These are phyloP conservation scores for Ilyonectria robusta DNA, from an alignment of 2,329 filamentous ascomycete genomes.

Conservation along the genomic window DNA sequence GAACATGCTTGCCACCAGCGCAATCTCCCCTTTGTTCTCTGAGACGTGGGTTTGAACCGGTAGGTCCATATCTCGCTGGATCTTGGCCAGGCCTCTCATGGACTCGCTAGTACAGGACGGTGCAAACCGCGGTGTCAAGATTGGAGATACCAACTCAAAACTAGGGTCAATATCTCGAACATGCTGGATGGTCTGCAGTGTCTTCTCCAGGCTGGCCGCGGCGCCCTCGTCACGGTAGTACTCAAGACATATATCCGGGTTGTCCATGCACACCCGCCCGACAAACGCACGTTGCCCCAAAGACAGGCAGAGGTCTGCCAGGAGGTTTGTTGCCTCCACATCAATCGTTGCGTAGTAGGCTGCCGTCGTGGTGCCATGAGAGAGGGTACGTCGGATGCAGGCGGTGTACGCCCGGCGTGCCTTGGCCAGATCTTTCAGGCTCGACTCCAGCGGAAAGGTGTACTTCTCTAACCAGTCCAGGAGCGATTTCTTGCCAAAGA, in stretches of 20 bases:
- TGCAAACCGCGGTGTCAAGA: conserved; percentile 83
- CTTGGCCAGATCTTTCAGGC: conserved; percentile 73
- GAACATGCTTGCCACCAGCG: conserved; percentile 79
- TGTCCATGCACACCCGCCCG: conserved; percentile 96
- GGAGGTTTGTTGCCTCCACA: conserved; percentile 89
- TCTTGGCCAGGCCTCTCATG: conserved; percentile 73
- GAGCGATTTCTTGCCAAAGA: conserved; percentile 94
- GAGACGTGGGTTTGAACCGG: conserved; percentile 92
- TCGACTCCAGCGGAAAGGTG: conserved; percentile 93
- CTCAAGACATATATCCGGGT: conserved; percentile 72
- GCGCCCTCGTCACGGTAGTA: conserved; percentile 84
- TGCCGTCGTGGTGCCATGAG: conserved; percentile 92
- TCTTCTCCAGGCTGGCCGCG: conserved; percentile 69
- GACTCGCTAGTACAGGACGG: conserved; percentile 72
- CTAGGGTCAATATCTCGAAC: conserved; percentile 76
- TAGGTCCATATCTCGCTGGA: conserved; percentile 74
- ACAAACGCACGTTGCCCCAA: conserved; percentile 91
- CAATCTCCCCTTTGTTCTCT: conserved; percentile 83
- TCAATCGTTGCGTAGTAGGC: conserved; percentile 96
- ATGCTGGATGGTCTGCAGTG: conserved; percentile 74
- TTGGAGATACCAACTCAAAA: conserved; percentile 78
- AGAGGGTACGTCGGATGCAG: conserved; percentile 83
- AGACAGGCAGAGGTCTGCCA: conserved; percentile 85
- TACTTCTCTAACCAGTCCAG: conserved; percentile 95
- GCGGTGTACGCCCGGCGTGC: conserved; percentile 82